Conservation (phyloP, 495 filamentous ascomycete species). For the Penicillium arizonense region DNA sequence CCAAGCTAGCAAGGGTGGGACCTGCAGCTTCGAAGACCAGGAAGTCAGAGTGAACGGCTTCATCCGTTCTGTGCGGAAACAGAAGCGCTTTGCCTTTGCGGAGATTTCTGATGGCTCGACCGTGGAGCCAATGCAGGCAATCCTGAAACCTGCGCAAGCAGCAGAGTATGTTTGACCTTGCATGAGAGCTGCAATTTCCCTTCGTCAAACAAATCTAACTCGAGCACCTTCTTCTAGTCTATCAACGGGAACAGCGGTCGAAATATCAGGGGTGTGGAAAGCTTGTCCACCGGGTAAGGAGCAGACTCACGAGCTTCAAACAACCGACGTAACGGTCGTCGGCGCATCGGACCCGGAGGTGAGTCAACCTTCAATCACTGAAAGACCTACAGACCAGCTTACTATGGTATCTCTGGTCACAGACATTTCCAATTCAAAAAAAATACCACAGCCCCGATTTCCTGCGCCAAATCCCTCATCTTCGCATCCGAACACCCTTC, state of each 20-base stretch:
- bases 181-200: not conserved
- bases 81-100: slow-evolving; percentile 81
- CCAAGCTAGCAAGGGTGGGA: slow-evolving; percentile 25
- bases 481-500: slow-evolving; percentile 79
- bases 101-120: slow-evolving; percentile 87
- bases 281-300: slow-evolving; percentile 63
- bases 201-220: slow-evolving; percentile 4
- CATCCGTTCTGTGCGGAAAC: slow-evolving; percentile 80
- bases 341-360: slow-evolving; percentile 79
- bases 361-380: slow-evolving; percentile 26
- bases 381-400: slow-evolving; percentile 2
- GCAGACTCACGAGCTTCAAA: slow-evolving; percentile 80
- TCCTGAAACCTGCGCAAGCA: slow-evolving; percentile 72
- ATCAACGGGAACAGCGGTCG: slow-evolving; percentile 74
- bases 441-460: slow-evolving; percentile 90
- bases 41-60: slow-evolving; percentile 70
- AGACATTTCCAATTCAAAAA: slow-evolving; percentile 91
- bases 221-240: slow-evolving; percentile 51
- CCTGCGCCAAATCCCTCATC: slow-evolving; percentile 84
- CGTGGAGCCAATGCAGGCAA: slow-evolving; percentile 72
- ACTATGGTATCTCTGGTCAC: slow-evolving; percentile 8
- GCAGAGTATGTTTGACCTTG: slow-evolving; percentile 60
- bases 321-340: slow-evolving; percentile 63
- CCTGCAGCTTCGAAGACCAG: slow-evolving; percentile 35
- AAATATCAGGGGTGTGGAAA: slow-evolving; percentile 76